A percentile compares a stretch with the other conserved stretches of the same genome.
Conservation (phyloP, 345 rosid genomes). For the Camelina laxa region DNA sequence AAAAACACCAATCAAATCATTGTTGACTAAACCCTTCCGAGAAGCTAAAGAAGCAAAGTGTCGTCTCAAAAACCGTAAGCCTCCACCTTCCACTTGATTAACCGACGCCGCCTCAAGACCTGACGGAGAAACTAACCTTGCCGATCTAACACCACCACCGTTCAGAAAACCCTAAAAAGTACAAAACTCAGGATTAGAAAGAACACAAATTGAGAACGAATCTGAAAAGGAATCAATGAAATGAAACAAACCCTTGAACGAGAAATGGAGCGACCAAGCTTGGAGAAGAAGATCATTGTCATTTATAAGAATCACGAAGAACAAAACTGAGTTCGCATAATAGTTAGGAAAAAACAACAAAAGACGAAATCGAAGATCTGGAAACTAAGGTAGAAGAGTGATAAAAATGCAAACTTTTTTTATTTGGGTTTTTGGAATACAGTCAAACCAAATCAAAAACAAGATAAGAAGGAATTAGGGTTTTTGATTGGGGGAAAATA, state of each 20-base stretch:
- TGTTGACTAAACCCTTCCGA: constrained; percentile 39
- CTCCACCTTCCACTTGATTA: constrained; percentile 47
- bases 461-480: constrained; percentile 25
- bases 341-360: not conserved
- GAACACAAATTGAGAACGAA: constrained; percentile 3
- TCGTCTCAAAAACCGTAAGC: constrained; percentile 61
- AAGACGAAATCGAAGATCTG: constrained; percentile 21
- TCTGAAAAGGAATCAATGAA: constrained; percentile 3
- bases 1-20: constrained; percentile 58
- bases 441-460: not conserved
- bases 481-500: not conserved
- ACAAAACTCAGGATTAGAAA: not conserved
- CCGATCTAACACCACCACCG: constrained; percentile 41
- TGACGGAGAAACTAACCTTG: constrained; percentile 23
- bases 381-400: not conserved
- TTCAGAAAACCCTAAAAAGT: constrained; percentile 29
- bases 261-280: constrained; percentile 41
- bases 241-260: constrained; percentile 37
- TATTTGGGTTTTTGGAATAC: not conserved
- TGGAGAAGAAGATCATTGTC: constrained; percentile 43
- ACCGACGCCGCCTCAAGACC: constrained; percentile 32
- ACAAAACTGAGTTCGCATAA: constrained; percentile 29
- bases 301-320: not conserved
- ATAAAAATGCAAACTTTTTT: not conserved
- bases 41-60: constrained; percentile 58